Evolutionary conservation across 495 filamentous ascomycete species (phyloP), one percentile per base, ranked within the genome.

Genomic region (Staphylotrichum tortipilum): DNA sequence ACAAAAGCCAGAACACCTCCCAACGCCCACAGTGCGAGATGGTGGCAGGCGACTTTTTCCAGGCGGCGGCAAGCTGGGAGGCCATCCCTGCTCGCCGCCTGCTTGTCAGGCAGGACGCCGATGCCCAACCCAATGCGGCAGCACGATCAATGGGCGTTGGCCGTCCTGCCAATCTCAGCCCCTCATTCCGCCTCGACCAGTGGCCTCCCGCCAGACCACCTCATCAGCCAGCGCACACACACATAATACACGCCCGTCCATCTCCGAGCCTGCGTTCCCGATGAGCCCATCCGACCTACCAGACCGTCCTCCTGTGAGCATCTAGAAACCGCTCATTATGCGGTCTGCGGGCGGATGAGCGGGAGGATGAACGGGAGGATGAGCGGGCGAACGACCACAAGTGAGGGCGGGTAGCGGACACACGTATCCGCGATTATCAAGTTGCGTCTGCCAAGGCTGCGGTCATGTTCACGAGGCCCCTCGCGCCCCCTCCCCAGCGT

Each of bases 1-100:
- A n/a, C n/a, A n/a, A n/a, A n/a, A n/a, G n/a, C n/a, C n/a, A n/a
- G n/a, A n/a, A n/a, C n/a, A n/a, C n/a, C n/a, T n/a, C n/a, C n/a
- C 50, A 39, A 28, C 47, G 33, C 22, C 24, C 45, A 59, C 56
- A 55, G 56, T 59, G 56, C 49, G 52, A 50, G 29, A 21, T 4
- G 15, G 24, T 19, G 44, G 9, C 41, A 44, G n/a, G 50, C 42
- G 24, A 41, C 3, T 43, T 15, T 37, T 12, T 18, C 36, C 10
- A 10, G 26, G 26, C 33, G 37, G 41, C 30, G 22, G 15, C 43
- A 26, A 29, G 28, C 29, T 38, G 42, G n/a, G 30, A 49, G 30
- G 39, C 18, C 22, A 47, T 29, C 47, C 36, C 17, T 33, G 18
- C 12, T n/a, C n/a, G n/a, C 26, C 10, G 26, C 26, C 10, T 10